Evolutionary conservation across 2,329 filamentous ascomycete species (phyloP), one percentile per base, ranked within the genome.

Genomic region (Rhynchosporium agropyri): DNA sequence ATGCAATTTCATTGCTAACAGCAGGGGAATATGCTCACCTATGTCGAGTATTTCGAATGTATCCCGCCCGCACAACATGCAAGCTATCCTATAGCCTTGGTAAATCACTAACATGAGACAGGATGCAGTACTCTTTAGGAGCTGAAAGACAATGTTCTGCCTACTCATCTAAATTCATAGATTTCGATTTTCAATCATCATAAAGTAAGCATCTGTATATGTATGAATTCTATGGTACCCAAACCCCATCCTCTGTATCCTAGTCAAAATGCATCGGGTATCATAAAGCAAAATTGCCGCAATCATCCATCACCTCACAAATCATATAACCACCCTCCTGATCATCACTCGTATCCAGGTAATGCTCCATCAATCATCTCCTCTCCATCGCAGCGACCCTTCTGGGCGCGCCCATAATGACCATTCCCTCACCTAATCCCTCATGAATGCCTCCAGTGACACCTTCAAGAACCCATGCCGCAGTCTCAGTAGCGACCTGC

Each of bases 391-490:
- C 50, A n/a, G 49, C 6, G 28, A 33, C 43, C 43, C 63, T 64
- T 28, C 60, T 64, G 0, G 57, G 60, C 15, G 56, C 54, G 7
- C 80, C 79, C 54, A 83, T 64, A 48, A 81, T 75, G 26, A 76
- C 72, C 73, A 85, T 77, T 0, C 84, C 84, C 64, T 85, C 81
- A 1, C 79, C 80, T 42, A 82, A 77, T 5, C 89, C 87, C 68
- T 91, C 86, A 69, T 86, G 85, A 48, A 91, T 77, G 0, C 89
- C 89, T 13, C 85, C 87, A 1, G 85, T 81, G 57, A 91, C 77
- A 26, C 86, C 84, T 65, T 87, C 81, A 1, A 89, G 74, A 70
- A 85, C 82, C 84, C 88, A 91, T 3, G 81, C 73, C 2, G 82
- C 80, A 9, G 83, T 71, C 38, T 84, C 82, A 20, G 82, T 79